A percentile compares a stretch with the other conserved stretches of the same genome.
phyloP scores from a whole-genome alignment of 768 basidiomycete genomes.

The Neoboletus brunneissimus region DNA sequence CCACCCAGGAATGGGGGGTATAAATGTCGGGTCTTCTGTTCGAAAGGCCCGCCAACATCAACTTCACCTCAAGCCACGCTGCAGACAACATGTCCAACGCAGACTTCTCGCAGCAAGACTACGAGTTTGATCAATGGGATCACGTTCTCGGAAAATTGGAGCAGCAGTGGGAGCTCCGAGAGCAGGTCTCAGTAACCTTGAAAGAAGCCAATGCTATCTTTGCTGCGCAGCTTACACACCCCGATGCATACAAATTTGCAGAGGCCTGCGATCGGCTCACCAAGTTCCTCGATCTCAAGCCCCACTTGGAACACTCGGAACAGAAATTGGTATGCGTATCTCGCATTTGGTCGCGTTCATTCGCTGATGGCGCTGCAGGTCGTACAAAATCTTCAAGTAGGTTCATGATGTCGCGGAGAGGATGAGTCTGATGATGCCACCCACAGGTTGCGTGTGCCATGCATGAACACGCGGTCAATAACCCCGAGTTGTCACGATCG shows the following conservation, averaged over 20 bases:
- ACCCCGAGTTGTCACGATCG: background rate
- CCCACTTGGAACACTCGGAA: background rate
- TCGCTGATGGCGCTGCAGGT: constrained; percentile 12
- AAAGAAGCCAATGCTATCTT: constrained; percentile 13
- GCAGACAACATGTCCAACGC: constrained; percentile 11
- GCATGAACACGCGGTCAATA: constrained; percentile 25
- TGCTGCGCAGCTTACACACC: constrained; percentile 11
- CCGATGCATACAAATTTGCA: constrained; percentile 9
- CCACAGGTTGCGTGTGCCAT: constrained; percentile 21
- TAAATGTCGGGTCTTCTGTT: constrained; percentile 6
- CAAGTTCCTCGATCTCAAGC: constrained; percentile 7
- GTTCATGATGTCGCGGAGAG: background rate
- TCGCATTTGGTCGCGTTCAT: background rate
- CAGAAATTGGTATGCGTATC: constrained; percentile 13
- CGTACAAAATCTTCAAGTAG: constrained; percentile 20
- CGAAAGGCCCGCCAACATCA: background rate
- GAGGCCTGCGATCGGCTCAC: constrained; percentile 10
- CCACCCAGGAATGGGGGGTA: background rate
- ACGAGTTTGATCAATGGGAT: background rate
- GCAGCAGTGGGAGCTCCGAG: background rate
- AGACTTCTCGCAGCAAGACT: background rate
- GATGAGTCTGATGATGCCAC: background rate
- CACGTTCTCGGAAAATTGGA: background rate
- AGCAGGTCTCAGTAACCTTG: constrained; percentile 3
- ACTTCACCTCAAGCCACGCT: background rate